Base-by-base conservation (phyloP, 495 filamentous ascomycete genomes). In the Copromyces sp. region DNA sequence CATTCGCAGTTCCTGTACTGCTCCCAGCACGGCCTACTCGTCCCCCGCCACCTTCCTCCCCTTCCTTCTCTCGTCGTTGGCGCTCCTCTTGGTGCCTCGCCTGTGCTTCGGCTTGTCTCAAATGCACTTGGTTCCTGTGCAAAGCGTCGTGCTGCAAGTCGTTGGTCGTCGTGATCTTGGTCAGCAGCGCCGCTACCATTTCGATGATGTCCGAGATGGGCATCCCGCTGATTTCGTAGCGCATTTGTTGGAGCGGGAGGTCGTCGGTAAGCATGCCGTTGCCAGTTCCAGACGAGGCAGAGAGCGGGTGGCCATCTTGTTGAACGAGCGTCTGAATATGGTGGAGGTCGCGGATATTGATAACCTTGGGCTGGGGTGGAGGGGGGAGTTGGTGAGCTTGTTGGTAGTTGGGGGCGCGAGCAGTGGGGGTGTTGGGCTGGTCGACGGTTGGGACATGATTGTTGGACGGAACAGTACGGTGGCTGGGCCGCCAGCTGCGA, bases 151-250 rank as follows among this genome's bases (percentile, higher is more conserved):
- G 94, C 76, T 98, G 95, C 41, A 89, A 84, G 79, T 99, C 95
- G 79, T 99, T 99, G 70, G 95, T 97, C 3, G 93, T 94, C 6
- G 95, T 98, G 75, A 99, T 99, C 82, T 98, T 98, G 9, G 96
- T 97, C 72, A 99, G 84, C 45, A 99, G 89, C n/a, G 93, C 95
- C 6, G 95, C 95, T 8, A 99, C 96, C 96, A 99, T 99, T 82
- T 99, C 96, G 81, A 99, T 99, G 76, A 99, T 94, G 75, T 99
- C 96, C 69, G 89, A 88, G 74, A 98, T 95, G 69, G 96, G 95
- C 95, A 99, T 99, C 69, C 90, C 91, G 82, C 94, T 98, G 74
- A 99, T 98, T 81, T 98, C 95, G 80, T 97, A 99, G 77, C 91
- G 88, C 82, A 87, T 81, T 73, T 87, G 77, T 69, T 86, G 83